phyloP scores from a whole-genome alignment of 139 green algal genomes.

The Marvania coccoides region DNA sequence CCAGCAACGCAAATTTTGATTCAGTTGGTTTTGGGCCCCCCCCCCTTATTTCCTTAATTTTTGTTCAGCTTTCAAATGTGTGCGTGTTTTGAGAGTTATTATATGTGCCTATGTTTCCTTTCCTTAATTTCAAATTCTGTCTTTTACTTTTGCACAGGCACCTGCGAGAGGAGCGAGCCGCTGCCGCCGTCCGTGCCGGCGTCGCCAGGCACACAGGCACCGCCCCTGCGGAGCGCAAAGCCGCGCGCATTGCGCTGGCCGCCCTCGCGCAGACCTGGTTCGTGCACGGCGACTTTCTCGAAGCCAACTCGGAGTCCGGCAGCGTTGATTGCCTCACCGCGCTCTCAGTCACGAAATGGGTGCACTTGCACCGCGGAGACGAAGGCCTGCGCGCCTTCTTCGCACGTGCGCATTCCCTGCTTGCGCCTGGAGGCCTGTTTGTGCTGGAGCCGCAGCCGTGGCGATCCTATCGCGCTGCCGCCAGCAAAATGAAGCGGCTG shows the following conservation, averaged over 20 bases:
- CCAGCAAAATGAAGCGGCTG: slow-evolving; percentile 41
- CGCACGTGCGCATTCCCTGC: slow-evolving; percentile 14
- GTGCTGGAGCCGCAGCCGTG: slow-evolving; percentile 89
- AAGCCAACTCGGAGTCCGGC: neutral
- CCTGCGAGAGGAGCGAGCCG: slow-evolving; percentile 9
- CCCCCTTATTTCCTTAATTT: no score
- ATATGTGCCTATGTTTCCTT: no score
- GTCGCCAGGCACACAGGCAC: neutral
- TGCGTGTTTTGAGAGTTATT: no score
- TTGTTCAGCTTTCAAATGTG: no score
- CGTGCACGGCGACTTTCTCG: slow-evolving; percentile 22
- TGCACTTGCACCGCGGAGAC: slow-evolving; percentile 87
- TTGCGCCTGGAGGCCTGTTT: slow-evolving; percentile 64
- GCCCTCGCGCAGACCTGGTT: slow-evolving; percentile 16
- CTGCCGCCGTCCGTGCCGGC: neutral
- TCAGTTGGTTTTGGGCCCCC: no score
- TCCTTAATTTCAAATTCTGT: no score
- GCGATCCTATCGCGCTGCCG: slow-evolving; percentile 65
- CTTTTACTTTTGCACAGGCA: slow-evolving; percentile 4
- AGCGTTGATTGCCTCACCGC: slow-evolving; percentile 20
- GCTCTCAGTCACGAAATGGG: slow-evolving; percentile 82
- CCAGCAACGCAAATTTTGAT: no score
- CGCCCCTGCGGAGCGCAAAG: neutral
- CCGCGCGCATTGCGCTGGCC: neutral
- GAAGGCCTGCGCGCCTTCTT: slow-evolving; percentile 67